Base-by-base conservation (phyloP, 495 filamentous ascomycete species). In the Annulohypoxylon maeteangense region DNA sequence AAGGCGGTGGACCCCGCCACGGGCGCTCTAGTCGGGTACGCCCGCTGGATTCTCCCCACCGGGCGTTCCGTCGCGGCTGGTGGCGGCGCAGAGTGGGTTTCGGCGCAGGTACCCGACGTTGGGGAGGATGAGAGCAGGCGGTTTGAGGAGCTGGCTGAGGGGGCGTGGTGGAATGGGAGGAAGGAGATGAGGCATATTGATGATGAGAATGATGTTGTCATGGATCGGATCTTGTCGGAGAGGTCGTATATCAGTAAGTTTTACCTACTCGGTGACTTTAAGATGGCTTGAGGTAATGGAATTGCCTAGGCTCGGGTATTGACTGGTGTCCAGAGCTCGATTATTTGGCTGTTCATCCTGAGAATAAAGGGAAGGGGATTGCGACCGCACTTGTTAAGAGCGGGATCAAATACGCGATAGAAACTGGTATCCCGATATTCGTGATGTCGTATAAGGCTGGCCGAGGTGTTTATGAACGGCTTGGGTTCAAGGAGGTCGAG, bases 291-390 rank as follows among this genome's bases (percentile, higher is more conserved):
- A 40, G 18, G 8, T 34, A 3, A 23, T 10, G 14, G 25, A 14
- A n/a, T n/a, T 11, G 5, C 38, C 11, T 18, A 42, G 54, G 36
- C 8, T 25, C 12, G 18, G 20, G 5, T 14, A 14, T 40, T 47
- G 22, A 69, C 27, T 44, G 36, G 44, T 20, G 20, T 8, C 23
- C 61, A 72, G 73, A 25, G 31, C 71, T 80, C 16, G 76, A 79
- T 1, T 76, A 76, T 59, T 59, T 80, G n/a, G 78, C 78, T 20
- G 78, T 79, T 23, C 77, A 80, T 55, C 77, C 77, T 3, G 66
- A 75, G 2, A 68, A 73, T 22, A 67, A 79, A 65, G 54, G 77
- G 0, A 75, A 74, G 36, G 77, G 78, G 20, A 71, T 80, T 36
- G 77, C 51, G 12, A 72, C 68, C 0, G 71, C 65, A 1, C 65